phyloP scores from a whole-genome alignment of 164 flowering plant species.

The Macadamia tetraphylla region DNA sequence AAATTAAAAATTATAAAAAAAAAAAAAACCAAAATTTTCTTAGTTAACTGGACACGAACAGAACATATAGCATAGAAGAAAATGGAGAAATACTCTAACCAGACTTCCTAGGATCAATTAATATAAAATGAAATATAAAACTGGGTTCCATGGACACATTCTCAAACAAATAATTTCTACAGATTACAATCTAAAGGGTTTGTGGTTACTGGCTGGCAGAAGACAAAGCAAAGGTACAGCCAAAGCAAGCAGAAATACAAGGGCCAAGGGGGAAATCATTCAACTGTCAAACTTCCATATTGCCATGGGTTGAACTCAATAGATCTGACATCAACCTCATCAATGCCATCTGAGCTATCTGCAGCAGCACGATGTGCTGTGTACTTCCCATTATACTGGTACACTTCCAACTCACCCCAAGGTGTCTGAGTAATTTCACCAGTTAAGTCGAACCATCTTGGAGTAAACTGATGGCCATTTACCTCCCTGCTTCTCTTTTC shows the following conservation, averaged over 20 bases:
- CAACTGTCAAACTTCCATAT: constrained; percentile 30
- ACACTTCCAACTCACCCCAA: constrained; percentile 69
- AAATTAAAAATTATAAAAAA: no score
- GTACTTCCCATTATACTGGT: constrained; percentile 51
- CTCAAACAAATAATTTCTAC: background rate
- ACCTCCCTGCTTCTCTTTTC: constrained; percentile 45
- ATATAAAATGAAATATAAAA: background rate
- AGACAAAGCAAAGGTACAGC: background rate
- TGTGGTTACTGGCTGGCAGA: background rate
- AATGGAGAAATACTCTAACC: background rate
- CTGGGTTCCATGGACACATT: background rate
- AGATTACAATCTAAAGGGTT: background rate
- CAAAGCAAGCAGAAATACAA: background rate
- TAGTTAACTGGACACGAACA: no score
- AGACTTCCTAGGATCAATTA: background rate
- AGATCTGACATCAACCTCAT: constrained; percentile 28
- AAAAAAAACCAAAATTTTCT: no score
- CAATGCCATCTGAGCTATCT: constrained; percentile 25
- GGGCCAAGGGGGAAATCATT: background rate
- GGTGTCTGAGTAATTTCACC: constrained; percentile 54
- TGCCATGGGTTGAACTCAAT: constrained; percentile 72
- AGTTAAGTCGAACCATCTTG: constrained; percentile 62
- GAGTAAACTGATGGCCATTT: constrained; percentile 40
- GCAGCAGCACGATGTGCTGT: constrained; percentile 38
- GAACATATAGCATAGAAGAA: no score